These are phyloP conservation scores for Isabelozyma gotoi DNA, from an alignment of 805 yeast species.

Conservation along the genomic window DNA sequence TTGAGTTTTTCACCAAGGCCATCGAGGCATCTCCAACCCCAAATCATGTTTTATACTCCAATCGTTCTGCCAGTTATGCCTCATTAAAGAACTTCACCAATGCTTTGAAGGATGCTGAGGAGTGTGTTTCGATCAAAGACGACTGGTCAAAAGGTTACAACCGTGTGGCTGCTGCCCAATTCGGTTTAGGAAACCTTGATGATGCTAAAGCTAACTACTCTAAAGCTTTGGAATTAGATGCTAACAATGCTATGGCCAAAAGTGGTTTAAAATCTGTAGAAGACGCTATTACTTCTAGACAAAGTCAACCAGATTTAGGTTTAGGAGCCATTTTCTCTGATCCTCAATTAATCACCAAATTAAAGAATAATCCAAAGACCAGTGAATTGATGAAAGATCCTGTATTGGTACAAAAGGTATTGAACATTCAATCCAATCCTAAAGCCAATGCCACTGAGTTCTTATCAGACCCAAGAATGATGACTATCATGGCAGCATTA, in stretches of 20 bases:
- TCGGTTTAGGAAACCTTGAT: conserved; percentile 79
- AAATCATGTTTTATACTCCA: conserved; percentile 89
- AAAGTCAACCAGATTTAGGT: conserved; percentile 68
- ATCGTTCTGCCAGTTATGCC: conserved; percentile 90
- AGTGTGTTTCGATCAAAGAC: conserved; percentile 77
- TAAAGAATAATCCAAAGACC: conserved; percentile 83
- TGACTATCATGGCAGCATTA: conserved; percentile 83
- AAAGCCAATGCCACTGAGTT: conserved; percentile 67
- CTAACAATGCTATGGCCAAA: conserved; percentile 81
- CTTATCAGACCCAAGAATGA: conserved; percentile 78
- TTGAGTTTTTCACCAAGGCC: conserved; percentile 80
- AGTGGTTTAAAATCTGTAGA: conserved; percentile 75
- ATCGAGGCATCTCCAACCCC: conserved; percentile 79
- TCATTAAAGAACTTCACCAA: conserved; percentile 69
- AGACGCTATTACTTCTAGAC: conserved; percentile 53
- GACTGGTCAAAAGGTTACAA: conserved; percentile 95
- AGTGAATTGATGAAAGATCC: conserved; percentile 88
- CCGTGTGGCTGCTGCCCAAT: conserved; percentile 90
- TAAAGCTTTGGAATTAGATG: conserved; percentile 79
- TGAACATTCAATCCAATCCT: conserved; percentile 67
- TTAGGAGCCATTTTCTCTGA: conserved; percentile 76
- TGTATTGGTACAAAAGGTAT: conserved; percentile 66
- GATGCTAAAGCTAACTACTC: conserved; percentile 71
- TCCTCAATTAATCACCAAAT: conserved; percentile 73
- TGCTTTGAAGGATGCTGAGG: conserved; percentile 83